Conservation (phyloP, 306 rosid genomes). For the Prunus davidiana region DNA sequence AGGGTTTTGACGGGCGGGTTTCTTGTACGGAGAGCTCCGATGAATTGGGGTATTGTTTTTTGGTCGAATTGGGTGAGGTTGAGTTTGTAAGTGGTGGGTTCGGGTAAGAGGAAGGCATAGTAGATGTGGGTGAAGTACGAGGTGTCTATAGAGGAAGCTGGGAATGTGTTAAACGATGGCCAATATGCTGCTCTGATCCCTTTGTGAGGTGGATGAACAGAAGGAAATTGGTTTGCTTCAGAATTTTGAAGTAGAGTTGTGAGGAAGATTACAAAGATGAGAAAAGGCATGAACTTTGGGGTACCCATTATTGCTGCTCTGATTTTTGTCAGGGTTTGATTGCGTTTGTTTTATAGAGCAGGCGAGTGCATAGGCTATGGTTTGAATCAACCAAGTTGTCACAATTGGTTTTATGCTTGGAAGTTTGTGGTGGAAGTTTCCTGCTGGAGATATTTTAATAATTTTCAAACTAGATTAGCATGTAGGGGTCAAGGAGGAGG, state of each 20-base stretch:
- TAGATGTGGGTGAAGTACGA: conserved; percentile 68
- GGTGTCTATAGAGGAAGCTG: conserved; percentile 49
- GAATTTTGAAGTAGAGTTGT: neutral
- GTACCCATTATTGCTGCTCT: neutral
- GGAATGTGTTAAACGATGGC: conserved; percentile 41
- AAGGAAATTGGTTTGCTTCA: neutral
- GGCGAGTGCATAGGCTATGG: neutral
- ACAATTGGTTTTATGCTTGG: neutral
- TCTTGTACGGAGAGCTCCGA: conserved; percentile 29
- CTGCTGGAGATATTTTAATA: neutral
- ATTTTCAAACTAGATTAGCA: neutral
- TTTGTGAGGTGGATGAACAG: neutral
- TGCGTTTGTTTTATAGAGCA: neutral
- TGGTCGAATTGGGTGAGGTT: conserved; percentile 27
- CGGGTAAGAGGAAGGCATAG: conserved; percentile 59
- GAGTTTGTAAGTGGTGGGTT: conserved; percentile 41
- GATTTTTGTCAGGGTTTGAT: neutral
- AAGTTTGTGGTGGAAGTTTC: neutral
- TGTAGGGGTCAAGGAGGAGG: neutral
- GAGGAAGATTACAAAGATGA: neutral
- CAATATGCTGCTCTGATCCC: conserved; percentile 72
- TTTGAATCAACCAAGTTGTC: neutral
- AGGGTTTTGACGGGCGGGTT: conserved; percentile 53
- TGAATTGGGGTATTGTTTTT: conserved; percentile 37
- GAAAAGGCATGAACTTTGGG: neutral